These are phyloP conservation scores for Pyrrhoderma lamaoense DNA, from an alignment of 1,284 basidiomycete genomes.

Conservation along the genomic window DNA sequence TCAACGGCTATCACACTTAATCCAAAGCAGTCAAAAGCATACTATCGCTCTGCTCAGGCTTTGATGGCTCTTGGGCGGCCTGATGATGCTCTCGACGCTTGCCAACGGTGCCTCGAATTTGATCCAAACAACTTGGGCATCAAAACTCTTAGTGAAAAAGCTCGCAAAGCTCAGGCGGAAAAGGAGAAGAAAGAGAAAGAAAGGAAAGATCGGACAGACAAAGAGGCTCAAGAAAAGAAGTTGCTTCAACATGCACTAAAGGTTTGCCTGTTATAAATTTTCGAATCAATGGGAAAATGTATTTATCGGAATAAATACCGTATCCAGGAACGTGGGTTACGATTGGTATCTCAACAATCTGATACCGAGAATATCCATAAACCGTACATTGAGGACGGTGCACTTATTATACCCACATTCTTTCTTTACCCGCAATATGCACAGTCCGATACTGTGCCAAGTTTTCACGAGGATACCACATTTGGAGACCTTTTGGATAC, in stretches of 20 bases:
- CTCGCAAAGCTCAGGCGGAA: conserved; percentile 37
- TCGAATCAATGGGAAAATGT: conserved; percentile 12
- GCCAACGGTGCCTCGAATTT: conserved; percentile 55
- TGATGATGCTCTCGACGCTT: conserved; percentile 78
- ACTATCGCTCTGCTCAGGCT: conserved; percentile 76
- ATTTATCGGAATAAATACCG: background rate
- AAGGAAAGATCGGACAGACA: conserved; percentile 40
- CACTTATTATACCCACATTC: conserved; percentile 79
- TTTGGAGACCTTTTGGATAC: conserved; percentile 71
- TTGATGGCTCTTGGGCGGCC: conserved; percentile 64
- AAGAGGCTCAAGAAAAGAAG: conserved; percentile 39
- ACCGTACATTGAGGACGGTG: conserved; percentile 55
- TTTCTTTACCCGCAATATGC: conserved; percentile 89
- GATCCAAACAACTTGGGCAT: conserved; percentile 52
- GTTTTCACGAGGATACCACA: conserved; percentile 81
- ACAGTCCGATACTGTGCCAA: conserved; percentile 81
- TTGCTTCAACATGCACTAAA: conserved; percentile 52
- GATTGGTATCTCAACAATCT: conserved; percentile 47
- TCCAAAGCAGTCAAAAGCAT: conserved; percentile 66
- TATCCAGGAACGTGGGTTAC: conserved; percentile 55
- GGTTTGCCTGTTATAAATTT: conserved; percentile 7
- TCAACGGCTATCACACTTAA: conserved; percentile 64
- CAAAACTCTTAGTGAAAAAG: conserved; percentile 39
- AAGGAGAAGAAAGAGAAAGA: conserved; percentile 47
- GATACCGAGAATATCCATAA: conserved; percentile 41